Base-by-base conservation (phyloP, 306 rosid species). In the Acacia confusa region DNA sequence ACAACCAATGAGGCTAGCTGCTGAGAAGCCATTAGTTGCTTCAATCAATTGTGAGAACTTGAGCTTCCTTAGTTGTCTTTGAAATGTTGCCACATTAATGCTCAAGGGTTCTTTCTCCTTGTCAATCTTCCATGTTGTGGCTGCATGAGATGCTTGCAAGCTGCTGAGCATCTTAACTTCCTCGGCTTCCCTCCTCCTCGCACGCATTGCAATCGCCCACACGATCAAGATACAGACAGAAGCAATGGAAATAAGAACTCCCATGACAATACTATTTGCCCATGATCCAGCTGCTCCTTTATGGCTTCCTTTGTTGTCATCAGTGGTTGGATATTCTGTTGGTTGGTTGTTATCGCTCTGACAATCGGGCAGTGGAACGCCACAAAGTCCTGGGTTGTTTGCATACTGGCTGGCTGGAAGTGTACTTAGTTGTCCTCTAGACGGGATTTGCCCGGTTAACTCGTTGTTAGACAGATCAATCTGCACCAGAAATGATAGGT, bases 21-120 rank as follows among this genome's bases (percentile, higher is more conserved):
- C 98, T 16, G 98, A 95, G 94, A 95, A 95, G 48, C 98, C 98
- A 78, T 95, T 95, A 79, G 98, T 95, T 69, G 98, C 98, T 86
- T 95, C 98, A 58, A 95, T 95, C 80, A 95, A 78, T 77, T 95
- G 98, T 48, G 98, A 95, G 85, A 95, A 95, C 71, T 95, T 95
- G 57, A 95, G 98, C 87, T 95, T 95, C 87, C 98, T 88, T 2
- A 95, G 89, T 79, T 95, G 98, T 75, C 98, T 90, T 65, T 95
- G 98, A 82, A 95, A 95, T 79, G 98, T 95, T 47, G 98, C 98
- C 36, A 95, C 98, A 79, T 95, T 95, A 45, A 95, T 95, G 85
- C 98, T 95, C 69, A 95, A 55, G 0, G 98, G 98, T 74, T 95
- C 98, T 83, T 89, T 92, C 90, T 95, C 98, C 77, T 91, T 95